These are phyloP conservation scores for Fulvia fulva DNA, from an alignment of 2,329 filamentous ascomycete species.

Conservation along the genomic window DNA sequence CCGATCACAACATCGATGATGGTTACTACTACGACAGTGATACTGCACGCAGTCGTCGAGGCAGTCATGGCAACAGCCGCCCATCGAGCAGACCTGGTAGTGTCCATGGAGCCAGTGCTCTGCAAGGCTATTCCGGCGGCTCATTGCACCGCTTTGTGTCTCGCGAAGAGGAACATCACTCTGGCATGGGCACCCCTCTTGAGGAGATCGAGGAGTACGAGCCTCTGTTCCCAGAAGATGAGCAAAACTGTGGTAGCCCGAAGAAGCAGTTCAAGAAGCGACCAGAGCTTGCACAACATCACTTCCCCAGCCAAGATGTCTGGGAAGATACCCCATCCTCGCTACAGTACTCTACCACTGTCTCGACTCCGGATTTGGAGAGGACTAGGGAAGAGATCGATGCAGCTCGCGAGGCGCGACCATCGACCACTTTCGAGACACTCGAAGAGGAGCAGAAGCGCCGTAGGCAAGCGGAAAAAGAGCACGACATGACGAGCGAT, in stretches of 20 bases:
- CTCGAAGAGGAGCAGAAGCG: slow-evolving; percentile 50
- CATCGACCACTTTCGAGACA: slow-evolving; percentile 39
- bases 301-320: slow-evolving; percentile 90
- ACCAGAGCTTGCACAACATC: slow-evolving; percentile 47
- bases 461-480: slow-evolving; percentile 32
- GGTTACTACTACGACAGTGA: slow-evolving; percentile 50
- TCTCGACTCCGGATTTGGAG: slow-evolving; percentile 66
- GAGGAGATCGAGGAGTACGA: slow-evolving; percentile 94
- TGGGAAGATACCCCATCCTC: slow-evolving; percentile 96
- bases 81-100: slow-evolving; percentile 61
- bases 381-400: slow-evolving; percentile 34
- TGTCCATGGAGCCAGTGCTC: slow-evolving; percentile 36
- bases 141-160: slow-evolving; percentile 53
- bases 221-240: slow-evolving; percentile 75
- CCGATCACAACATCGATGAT: slow-evolving; percentile 58
- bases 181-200: slow-evolving; percentile 60
- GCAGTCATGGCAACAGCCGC: slow-evolving; percentile 57
- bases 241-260: slow-evolving; percentile 53
- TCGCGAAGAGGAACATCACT: slow-evolving; percentile 45
- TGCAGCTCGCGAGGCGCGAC: slow-evolving; percentile 24
- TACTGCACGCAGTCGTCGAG: slow-evolving; percentile 43
- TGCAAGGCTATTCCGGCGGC: slow-evolving; percentile 44
- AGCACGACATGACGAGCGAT: slow-evolving; percentile 38
- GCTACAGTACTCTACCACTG: slow-evolving; percentile 70
- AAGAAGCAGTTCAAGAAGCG: slow-evolving; percentile 55